Base-by-base conservation (phyloP, 208 protist species). In the Crithidia bombi region DNA sequence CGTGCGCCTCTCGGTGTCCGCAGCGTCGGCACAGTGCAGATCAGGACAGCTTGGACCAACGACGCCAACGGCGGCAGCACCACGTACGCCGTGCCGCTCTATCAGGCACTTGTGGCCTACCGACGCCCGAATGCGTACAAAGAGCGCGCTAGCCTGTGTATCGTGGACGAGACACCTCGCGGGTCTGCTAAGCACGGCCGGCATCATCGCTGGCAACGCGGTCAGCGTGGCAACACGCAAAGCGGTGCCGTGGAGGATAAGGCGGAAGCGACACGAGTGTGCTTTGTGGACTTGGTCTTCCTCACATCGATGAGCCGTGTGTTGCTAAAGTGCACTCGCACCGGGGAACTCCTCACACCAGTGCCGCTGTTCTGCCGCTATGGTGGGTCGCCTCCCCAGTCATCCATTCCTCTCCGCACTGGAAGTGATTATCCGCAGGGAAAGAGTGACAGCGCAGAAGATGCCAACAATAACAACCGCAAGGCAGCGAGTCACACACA, bases 101-200 rank as follows among this genome's bases (percentile, higher is more conserved):
- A 69, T 35, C 28, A 56, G 32, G 69, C 69, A 21, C 43, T 43
- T 10, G 61, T 57, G 32, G 43, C 52, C 19, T 68, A 75, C 35
- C 50, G 47, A 21, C 69, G 54, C n/a, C 61, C 69, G n/a, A 75
- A 62, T 47, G 33, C 33, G 51, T 67, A 64, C 54, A 75, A 75
- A 44, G 62, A 75, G 54, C 38, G 49, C 11, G 14, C 32, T 3
- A 61, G 58, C 11, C 52, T 68, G 17, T 69, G 69, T 36, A 64
- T 75, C 33, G 69, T 75, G n/a, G 52, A 69, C 32, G 61, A 61
- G 15, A 35, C 11, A 21, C 41, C 28, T n/a, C 33, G 38, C 38
- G 15, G 19, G 21, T 17, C 21, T 17, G 9, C 39, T 3, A 49
- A 23, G 25, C 56, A 33, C 39, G 12, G 25, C 38, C 39, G 23